Percentiles rank a stretch among this genome's conserved stretches.
phyloP scores from a whole-genome alignment of 2,329 filamentous ascomycete genomes.

The Ceratocystis lukuohia region DNA sequence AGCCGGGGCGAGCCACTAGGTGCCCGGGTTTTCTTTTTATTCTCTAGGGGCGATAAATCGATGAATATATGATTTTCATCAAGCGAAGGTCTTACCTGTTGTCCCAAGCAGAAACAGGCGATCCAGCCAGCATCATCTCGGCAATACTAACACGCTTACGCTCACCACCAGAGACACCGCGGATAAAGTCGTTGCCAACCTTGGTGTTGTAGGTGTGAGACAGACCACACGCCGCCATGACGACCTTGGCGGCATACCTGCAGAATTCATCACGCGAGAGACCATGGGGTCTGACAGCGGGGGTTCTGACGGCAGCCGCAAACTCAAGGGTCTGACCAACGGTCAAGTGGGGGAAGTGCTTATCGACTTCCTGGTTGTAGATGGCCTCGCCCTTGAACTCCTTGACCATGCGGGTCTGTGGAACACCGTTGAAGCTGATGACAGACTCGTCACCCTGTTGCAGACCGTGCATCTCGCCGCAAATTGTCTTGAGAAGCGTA shows the following conservation, averaged over 20 bases:
- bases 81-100: constrained; percentile 36
- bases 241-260: constrained; percentile 49
- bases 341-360: constrained; percentile 65
- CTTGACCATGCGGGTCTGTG: constrained; percentile 38
- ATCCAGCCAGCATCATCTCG: constrained; percentile 56
- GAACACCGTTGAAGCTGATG: constrained; percentile 52
- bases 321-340: constrained; percentile 63
- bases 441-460: constrained; percentile 35
- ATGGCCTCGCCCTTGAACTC: constrained; percentile 53
- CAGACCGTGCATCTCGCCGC: constrained; percentile 46
- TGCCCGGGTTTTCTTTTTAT: neutral
- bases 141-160: constrained; percentile 71
- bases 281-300: constrained; percentile 48
- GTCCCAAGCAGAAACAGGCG: constrained; percentile 50
- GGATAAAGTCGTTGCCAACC: constrained; percentile 60
- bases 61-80: neutral
- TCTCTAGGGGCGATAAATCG: neutral
- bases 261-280: constrained; percentile 48
- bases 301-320: constrained; percentile 55
- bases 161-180: constrained; percentile 58
- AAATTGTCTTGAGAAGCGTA: constrained; percentile 49
- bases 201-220: constrained; percentile 59
- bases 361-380: constrained; percentile 64
- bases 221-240: constrained; percentile 59
- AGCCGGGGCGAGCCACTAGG: neutral